Base-by-base conservation (phyloP, 306 rosid species). In the Echinosophora koreensis region DNA sequence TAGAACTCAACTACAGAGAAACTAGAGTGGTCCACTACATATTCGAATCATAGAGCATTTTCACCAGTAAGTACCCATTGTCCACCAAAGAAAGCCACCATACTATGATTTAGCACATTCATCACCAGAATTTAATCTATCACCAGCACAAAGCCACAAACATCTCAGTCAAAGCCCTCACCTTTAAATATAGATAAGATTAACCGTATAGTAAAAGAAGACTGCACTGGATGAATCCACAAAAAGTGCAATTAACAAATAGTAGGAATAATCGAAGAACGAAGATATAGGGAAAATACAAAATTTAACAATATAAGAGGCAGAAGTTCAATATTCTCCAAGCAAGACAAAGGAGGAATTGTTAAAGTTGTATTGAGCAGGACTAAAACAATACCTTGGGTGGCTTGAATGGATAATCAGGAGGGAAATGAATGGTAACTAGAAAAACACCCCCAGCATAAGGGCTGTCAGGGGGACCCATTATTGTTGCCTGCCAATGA, bases 401-500 rank as follows among this genome's bases (percentile, higher is more conserved):
- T 42, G 96, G 97, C 66, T 92, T 92, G 85, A 92, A 90, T 62
- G 96, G 96, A 85, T 92, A 90, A 74, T 92, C 93, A 11, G 96
- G 96, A 84, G 97, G 97, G 81, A 92, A 92, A 80, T 92, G 97
- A 84, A 92, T 90, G 51, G 93, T 90, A 66, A 88, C 90, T 64
- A 90, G 84, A 84, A 92, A 92, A 61, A 92, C 93, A 18, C 93
- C 95, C 35, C 93, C 97, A 4, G 95, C 90, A 79, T 92, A 90
- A 47, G 93, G 97, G 84, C 97, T 92, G 79, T 88, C 97, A 15
- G 92, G 87, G 64, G 97, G 96, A 9, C 97, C 96, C 91, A 92
- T 92, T 61, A 90, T 90, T 2, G 97, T 92, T 57, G 96, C 97
- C 86, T 92, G 97, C 97, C 96, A 92, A 71, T 90, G 96, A 82